These are phyloP conservation scores for Stereocaulon alpinum DNA, from an alignment of 495 filamentous ascomycete species.

Conservation along the genomic window DNA sequence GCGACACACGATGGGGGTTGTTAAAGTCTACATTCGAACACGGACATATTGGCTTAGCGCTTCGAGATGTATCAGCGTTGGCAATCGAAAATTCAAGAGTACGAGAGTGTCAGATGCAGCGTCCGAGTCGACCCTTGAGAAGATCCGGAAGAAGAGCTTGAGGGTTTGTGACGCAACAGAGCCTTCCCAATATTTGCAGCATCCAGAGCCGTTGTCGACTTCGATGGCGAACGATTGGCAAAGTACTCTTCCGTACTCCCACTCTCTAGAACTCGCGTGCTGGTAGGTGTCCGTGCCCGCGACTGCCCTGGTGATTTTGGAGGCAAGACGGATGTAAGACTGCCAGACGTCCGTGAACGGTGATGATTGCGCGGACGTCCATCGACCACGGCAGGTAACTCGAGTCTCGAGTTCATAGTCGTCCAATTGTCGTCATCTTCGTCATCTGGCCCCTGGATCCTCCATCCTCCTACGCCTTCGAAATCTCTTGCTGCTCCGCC, in stretches of 20 bases:
- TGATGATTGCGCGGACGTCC: slow-evolving; percentile 16
- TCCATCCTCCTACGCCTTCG: slow-evolving; percentile 75
- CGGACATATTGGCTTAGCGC: too few species aligned
- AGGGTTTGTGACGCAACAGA: slow-evolving; percentile 12
- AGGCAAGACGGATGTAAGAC: slow-evolving; percentile 5
- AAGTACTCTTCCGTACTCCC: slow-evolving; percentile 19
- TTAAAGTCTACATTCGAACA: too few species aligned
- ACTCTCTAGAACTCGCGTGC: neutral
- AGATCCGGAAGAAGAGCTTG: slow-evolving; percentile 12
- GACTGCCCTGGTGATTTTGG: slow-evolving; percentile 9
- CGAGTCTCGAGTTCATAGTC: slow-evolving; percentile 60
- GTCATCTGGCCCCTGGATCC: slow-evolving; percentile 31
- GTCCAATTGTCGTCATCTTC: slow-evolving; percentile 58
- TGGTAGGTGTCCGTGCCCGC: slow-evolving; percentile 8
- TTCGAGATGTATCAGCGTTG: too few species aligned
- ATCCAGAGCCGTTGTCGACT: slow-evolving; percentile 17
- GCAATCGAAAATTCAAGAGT: neutral
- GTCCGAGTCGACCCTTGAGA: slow-evolving; percentile 13
- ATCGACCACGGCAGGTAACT: slow-evolving; percentile 40
- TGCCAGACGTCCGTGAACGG: slow-evolving; percentile 20
- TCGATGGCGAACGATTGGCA: slow-evolving; percentile 7
- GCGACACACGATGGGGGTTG: too few species aligned
- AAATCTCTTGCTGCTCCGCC: slow-evolving; percentile 54
- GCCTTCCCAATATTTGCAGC: slow-evolving; percentile 18
- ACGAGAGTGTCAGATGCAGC: neutral